Evolutionary conservation across 1,284 basidiomycete genomes (phyloP), one percentile per base, ranked within the genome.

Genomic region (Ganoderma meredithae): DNA sequence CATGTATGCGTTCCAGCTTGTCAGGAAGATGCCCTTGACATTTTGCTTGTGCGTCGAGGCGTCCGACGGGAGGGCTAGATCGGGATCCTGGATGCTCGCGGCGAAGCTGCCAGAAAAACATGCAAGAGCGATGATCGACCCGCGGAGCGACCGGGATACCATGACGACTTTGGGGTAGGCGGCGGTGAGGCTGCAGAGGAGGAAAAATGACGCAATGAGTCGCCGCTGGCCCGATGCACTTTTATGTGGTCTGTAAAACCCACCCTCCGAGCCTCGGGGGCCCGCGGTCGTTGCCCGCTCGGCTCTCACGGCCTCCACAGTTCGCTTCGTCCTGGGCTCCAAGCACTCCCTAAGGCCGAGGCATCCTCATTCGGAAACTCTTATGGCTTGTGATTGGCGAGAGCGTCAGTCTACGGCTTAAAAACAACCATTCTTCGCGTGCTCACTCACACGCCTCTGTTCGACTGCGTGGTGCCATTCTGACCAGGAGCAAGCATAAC

Each of bases 1-100:
- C 90, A 80, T 85, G 79, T 92, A 91, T 31, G 88, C 84, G 6
- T 78, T 64, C 72, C 89, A 92, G 65, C 87, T 88, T 31, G 81
- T 80, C 12, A 72, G 74, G 79, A 92, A 91, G 56, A 92, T 85
- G 22, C 83, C 69, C 73, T 83, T 79, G 13, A 90, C 88, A 13
- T 80, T 82, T 25, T 82, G 80, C 52, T 82, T 79, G 71, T 87
- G 77, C 13, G 70, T 66, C 43, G 78, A 73, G 2, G 84, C 83
- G 53, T 73, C 78, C 0, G 78, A 49, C 0, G 89, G 89, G 12
- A 90, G 76, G 7, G 67, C 39, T 15, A 90, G 75, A 49, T 74
- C 75, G 2, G 81, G 76, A 19, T 80, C 77, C 76, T 91, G 89
- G 9, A 64, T 71, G 4, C 62, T 49, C 1, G 69, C 79, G 3